Conservation (phyloP, 495 filamentous ascomycete genomes). For the Hyphodiscus hymeniophilus region DNA sequence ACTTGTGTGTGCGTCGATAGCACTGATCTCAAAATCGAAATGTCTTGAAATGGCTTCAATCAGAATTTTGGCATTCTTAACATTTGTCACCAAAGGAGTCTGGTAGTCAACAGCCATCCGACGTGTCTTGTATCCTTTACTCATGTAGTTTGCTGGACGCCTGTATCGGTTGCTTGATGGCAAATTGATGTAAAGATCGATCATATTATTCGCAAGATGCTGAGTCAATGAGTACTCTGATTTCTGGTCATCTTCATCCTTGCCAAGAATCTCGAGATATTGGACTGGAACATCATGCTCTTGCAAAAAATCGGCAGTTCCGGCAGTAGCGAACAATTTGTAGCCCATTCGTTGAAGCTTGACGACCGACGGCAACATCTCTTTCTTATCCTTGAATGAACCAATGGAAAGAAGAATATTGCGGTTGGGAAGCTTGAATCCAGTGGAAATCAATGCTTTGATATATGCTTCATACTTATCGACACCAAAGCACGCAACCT, state of each 20-base stretch:
- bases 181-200: constrained; percentile 97
- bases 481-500: constrained; percentile 91
- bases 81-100: constrained; percentile 93
- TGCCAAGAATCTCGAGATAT: constrained; percentile 76
- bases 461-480: constrained; percentile 98
- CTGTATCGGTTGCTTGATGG: constrained; percentile 96
- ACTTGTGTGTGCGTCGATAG: constrained; percentile 83
- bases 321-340: constrained; percentile 91
- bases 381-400: constrained; percentile 93
- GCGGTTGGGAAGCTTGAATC: constrained; percentile 91
- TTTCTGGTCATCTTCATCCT: constrained; percentile 67
- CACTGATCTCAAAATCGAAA: constrained; percentile 71
- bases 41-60: constrained; percentile 89
- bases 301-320: constrained; percentile 91
- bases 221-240: constrained; percentile 94
- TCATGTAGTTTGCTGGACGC: constrained; percentile 96
- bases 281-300: constrained; percentile 85
- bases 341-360: constrained; percentile 84
- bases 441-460: constrained; percentile 90
- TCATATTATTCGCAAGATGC: constrained; percentile 92
- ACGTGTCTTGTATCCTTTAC: constrained; percentile 87
- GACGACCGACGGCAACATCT: constrained; percentile 87
- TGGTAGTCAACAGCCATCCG: constrained; percentile 99
- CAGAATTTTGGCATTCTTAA: constrained; percentile 97
- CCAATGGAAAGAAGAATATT: constrained; percentile 95